Conservation (phyloP, 306 rosid genomes). For the Elaeagnus macrophylla region DNA sequence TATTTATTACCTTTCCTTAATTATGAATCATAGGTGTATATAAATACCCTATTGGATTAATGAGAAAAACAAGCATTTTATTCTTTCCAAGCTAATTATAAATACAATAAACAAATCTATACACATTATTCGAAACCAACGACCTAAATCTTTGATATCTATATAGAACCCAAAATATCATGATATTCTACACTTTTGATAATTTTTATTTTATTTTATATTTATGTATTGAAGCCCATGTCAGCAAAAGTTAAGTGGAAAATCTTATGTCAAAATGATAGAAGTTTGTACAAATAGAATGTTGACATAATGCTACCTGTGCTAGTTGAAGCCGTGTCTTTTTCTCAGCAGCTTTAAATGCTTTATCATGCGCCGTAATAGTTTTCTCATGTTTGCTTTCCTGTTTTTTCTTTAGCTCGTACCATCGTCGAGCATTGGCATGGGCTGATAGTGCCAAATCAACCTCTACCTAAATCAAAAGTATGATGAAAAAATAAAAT, state of each 20-base stretch:
- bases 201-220: neutral
- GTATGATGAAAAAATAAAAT: neutral
- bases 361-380: slow-evolving; percentile 82
- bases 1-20: no score
- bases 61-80: no score
- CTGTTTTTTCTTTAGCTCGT: slow-evolving; percentile 85
- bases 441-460: slow-evolving; percentile 91
- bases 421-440: slow-evolving; percentile 97
- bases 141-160: no score
- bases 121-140: no score
- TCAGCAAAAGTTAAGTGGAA: neutral
- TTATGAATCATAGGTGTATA: no score
- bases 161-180: no score
- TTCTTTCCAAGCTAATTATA: no score
- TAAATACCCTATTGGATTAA: no score
- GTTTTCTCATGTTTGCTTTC: slow-evolving; percentile 96
- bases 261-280: slow-evolving; percentile 3
- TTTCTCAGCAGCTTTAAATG: slow-evolving; percentile 94
- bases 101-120: no score
- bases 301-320: slow-evolving; percentile 47
- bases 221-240: neutral
- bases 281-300: neutral
- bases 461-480: slow-evolving; percentile 65
- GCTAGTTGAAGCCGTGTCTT: slow-evolving; percentile 88
- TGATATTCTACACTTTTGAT: no score